Percentiles rank a stretch among this genome's conserved stretches.
phyloP scores from a whole-genome alignment of 805 yeast species.

The Teunomyces tritomae region DNA sequence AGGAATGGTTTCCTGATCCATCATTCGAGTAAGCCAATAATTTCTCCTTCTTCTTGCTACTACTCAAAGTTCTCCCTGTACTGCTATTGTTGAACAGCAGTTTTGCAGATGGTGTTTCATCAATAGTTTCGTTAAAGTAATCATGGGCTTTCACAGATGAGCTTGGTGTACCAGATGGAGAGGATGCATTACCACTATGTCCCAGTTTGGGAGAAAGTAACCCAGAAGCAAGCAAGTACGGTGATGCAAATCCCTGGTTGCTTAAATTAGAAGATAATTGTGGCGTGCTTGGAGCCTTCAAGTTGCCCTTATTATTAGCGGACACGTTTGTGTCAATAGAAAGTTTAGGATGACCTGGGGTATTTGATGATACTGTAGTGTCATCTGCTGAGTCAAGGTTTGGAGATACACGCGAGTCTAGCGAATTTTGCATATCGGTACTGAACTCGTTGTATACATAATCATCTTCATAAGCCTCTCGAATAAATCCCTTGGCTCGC shows the following conservation, averaged over 20 bases:
- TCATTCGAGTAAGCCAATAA: conserved; percentile 42
- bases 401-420: conserved; percentile 30
- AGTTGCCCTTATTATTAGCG: conserved; percentile 14
- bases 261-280: conserved; percentile 18
- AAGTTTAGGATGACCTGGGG: conserved; percentile 23
- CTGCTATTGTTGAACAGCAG: conserved; percentile 20
- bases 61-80: conserved; percentile 23
- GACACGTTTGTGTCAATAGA: conserved; percentile 30
- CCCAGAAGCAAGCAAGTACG: conserved; percentile 66
- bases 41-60: conserved; percentile 28
- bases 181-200: conserved; percentile 13
- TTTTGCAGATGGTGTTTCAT: conserved; percentile 16
- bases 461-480: conserved; percentile 23
- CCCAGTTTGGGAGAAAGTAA: conserved; percentile 49
- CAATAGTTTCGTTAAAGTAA: conserved; percentile 15
- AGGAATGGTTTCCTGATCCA: conserved; percentile 37
- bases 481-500: conserved; percentile 39
- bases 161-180: conserved; percentile 15
- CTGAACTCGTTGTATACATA: conserved; percentile 11
- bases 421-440: conserved; percentile 22
- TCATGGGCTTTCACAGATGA: conserved; percentile 11
- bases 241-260: conserved; percentile 59
- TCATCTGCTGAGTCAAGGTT: conserved; percentile 31
- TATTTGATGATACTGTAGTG: conserved; percentile 26
- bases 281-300: conserved; percentile 38